Percentiles rank a stretch among this genome's conserved stretches.
Evolutionary conservation across 805 yeast genomes (phyloP).

Genomic region (Metschnikowia proteae): DNA sequence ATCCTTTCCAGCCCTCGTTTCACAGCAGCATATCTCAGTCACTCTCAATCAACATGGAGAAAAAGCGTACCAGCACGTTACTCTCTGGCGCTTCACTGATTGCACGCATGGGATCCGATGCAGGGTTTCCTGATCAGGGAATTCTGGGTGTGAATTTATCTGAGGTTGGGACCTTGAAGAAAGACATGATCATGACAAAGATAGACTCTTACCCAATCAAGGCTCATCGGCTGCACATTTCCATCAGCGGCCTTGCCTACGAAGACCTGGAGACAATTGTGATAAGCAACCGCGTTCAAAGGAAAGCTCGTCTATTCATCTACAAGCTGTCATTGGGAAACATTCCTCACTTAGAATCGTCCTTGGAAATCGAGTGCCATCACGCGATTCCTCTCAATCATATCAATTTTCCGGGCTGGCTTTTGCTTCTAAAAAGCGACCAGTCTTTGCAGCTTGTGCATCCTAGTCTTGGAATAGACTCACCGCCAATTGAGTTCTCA

Average conservation of each 20-base stretch:
- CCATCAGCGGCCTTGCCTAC: constrained; percentile 37
- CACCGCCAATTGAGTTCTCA: constrained; percentile 27
- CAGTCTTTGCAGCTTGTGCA: constrained; percentile 43
- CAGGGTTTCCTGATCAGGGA: constrained; percentile 27
- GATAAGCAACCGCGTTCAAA: constrained; percentile 42
- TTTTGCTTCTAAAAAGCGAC: constrained; percentile 39
- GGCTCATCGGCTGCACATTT: constrained; percentile 29
- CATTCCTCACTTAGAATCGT: constrained; percentile 28
- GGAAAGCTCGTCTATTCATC: constrained; percentile 48
- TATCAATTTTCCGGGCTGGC: constrained; percentile 39
- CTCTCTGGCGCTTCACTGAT: constrained; percentile 42
- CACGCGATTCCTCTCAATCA: constrained; percentile 33
- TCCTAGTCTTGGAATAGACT: constrained; percentile 52
- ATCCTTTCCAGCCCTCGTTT: constrained; percentile 6
- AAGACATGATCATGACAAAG: constrained; percentile 69
- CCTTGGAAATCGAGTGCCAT: constrained; percentile 17
- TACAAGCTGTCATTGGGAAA: constrained; percentile 36
- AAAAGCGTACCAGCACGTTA: constrained; percentile 41
- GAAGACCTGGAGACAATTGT: constrained; percentile 61
- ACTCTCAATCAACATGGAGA: constrained; percentile 37
- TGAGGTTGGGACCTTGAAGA: constrained; percentile 38
- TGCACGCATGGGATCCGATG: constrained; percentile 43
- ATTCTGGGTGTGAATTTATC: constrained; percentile 12
- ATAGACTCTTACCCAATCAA: constrained; percentile 42
- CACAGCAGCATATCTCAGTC: constrained; percentile 9